phyloP scores from a whole-genome alignment of 768 basidiomycete genomes.

The Pleurotus salmoneostramineus region DNA sequence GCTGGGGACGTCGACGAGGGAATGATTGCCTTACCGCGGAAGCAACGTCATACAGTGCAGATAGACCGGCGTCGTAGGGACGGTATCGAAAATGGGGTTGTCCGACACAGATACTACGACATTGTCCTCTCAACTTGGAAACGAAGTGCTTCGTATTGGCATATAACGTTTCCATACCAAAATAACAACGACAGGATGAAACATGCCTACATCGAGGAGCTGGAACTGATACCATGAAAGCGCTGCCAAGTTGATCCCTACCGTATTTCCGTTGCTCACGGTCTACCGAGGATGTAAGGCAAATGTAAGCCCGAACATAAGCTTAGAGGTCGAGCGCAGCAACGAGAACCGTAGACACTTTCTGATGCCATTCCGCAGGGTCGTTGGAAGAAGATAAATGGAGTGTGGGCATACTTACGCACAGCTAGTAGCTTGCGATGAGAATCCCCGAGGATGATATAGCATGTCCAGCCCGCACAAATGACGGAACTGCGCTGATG shows the following conservation, averaged over 20 bases:
- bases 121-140: background rate
- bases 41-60: background rate
- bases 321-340: background rate
- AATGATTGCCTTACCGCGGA: conserved; percentile 1
- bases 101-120: background rate
- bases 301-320: background rate
- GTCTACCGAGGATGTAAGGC: background rate
- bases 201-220: background rate
- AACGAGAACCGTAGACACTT: background rate
- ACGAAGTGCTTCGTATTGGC: background rate
- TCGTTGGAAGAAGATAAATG: background rate
- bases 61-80: conserved; percentile 2
- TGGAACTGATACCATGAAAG: background rate
- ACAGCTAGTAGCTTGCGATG: background rate
- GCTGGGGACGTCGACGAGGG: background rate
- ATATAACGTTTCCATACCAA: background rate
- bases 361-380: background rate
- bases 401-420: background rate
- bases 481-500: conserved; percentile 7
- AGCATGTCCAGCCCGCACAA: background rate
- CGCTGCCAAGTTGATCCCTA: too few relatives aligned
- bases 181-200: too few relatives aligned
- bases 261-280: background rate
- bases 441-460: background rate
- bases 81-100: background rate